Conservation (phyloP, 108 stramenopile genomes). For the Cyclotella sp. region DNA sequence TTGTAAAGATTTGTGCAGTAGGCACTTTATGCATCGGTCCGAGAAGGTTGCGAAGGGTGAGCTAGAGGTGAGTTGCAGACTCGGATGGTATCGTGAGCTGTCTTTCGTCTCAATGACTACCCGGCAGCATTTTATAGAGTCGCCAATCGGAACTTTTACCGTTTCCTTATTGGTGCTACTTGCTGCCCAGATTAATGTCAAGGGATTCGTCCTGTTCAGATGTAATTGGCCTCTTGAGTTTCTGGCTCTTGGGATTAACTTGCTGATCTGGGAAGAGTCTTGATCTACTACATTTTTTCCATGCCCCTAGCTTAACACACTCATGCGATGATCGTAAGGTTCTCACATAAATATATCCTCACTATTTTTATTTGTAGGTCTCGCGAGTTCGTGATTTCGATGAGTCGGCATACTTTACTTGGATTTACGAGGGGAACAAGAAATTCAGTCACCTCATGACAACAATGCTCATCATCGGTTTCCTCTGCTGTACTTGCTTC, state of each 20-base stretch:
- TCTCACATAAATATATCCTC: conserved; percentile 5
- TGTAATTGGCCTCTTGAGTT: conserved; percentile 38
- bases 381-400: conserved; percentile 88
- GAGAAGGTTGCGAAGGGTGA: conserved; percentile 94
- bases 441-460: conserved; percentile 95
- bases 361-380: conserved; percentile 46
- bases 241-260: conserved; percentile 30
- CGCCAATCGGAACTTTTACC: conserved; percentile 45
- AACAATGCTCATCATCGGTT: conserved; percentile 88
- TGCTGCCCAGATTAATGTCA: conserved; percentile 54
- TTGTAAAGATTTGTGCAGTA: conserved; percentile 83
- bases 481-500: conserved; percentile 95
- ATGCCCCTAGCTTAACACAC: not conserved
- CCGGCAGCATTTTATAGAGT: conserved; percentile 61
- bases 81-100: not conserved
- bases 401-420: conserved; percentile 94
- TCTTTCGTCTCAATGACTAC: not conserved
- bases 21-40: conserved; percentile 91
- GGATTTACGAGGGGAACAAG: conserved; percentile 97
- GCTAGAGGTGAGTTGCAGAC: conserved; percentile 66
- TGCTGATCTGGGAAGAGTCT: conserved; percentile 50
- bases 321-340: conserved; percentile 4
- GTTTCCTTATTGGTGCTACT: conserved; percentile 57
- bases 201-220: conserved; percentile 53
- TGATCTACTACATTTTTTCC: conserved; percentile 49